Percentiles rank a stretch among this genome's conserved stretches.
Evolutionary conservation across 2,329 filamentous ascomycete genomes (phyloP).

Genomic region (Knoxdaviesia capensis): DNA sequence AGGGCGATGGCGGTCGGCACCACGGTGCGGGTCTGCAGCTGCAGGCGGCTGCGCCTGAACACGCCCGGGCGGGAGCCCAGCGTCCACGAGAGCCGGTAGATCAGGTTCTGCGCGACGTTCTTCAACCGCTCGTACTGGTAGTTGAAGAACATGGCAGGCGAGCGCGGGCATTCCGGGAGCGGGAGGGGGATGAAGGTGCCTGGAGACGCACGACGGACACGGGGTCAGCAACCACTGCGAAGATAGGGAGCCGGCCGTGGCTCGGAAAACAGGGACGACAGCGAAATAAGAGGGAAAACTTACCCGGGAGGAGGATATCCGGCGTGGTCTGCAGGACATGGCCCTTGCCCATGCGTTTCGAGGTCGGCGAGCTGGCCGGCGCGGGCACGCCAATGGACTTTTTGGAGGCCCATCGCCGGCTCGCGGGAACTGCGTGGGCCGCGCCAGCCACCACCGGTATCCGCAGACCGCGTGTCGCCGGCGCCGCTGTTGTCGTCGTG

Average conservation of each 20-base stretch:
- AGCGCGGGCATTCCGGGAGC: conserved; percentile 13
- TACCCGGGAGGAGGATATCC: conserved; percentile 4
- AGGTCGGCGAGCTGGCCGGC: neutral
- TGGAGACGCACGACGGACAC: conserved; percentile 7
- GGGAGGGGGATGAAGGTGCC: conserved; percentile 28
- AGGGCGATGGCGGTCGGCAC: conserved; percentile 34
- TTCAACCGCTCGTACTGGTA: conserved; percentile 18
- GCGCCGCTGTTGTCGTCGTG: no score
- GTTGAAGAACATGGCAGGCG: conserved; percentile 10
- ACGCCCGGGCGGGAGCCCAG: conserved; percentile 23
- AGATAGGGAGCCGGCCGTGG: neutral
- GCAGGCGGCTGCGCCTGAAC: conserved; percentile 20
- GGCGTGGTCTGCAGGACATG: neutral
- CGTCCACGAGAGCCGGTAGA: conserved; percentile 17
- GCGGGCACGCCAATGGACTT: neutral
- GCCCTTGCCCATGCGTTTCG: no score
- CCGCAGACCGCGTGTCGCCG: no score
- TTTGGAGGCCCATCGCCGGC: no score
- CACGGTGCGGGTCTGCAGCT: conserved; percentile 19
- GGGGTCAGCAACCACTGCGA: neutral
- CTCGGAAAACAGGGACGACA: neutral
- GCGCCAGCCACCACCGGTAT: no score
- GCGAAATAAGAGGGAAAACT: neutral
- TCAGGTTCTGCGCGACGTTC: conserved; percentile 15
- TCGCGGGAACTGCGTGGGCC: no score